phyloP scores from a whole-genome alignment of 2,329 filamentous ascomycete genomes.

The Alternaria incomplexa region DNA sequence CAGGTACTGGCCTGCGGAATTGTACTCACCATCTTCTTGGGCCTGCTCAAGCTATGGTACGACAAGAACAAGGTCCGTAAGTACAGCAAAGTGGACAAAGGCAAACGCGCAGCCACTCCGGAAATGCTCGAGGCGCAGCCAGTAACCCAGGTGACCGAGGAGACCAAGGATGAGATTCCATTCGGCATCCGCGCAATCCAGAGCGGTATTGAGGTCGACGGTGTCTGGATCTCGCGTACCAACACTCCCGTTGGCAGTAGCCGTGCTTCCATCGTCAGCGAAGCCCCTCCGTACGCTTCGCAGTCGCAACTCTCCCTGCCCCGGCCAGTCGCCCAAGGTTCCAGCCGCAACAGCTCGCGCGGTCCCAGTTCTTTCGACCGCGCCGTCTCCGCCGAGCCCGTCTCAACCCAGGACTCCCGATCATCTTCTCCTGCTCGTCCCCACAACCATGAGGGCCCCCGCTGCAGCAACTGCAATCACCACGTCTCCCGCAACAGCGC shows the following conservation, averaged over 20 bases:
- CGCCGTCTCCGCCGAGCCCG: slow-evolving; percentile 46
- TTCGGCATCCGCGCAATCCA: slow-evolving; percentile 89
- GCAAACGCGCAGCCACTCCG: slow-evolving; percentile 55
- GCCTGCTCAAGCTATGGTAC: slow-evolving; percentile 68
- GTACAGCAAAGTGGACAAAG: slow-evolving; percentile 49
- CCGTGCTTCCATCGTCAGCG: slow-evolving; percentile 40
- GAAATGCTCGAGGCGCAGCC: slow-evolving; percentile 70
- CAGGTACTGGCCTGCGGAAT: slow-evolving; percentile 78
- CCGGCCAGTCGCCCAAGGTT: slow-evolving; percentile 33
- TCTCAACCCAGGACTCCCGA: slow-evolving; percentile 38
- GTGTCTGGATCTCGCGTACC: slow-evolving; percentile 65
- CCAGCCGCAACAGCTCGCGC: slow-evolving; percentile 45
- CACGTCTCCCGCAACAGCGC: slow-evolving; percentile 39
- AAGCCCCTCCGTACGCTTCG: slow-evolving; percentile 34
- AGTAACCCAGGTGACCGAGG: slow-evolving; percentile 55
- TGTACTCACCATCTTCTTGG: slow-evolving; percentile 70
- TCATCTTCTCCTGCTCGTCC: slow-evolving; percentile 37
- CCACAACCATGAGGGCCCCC: slow-evolving; percentile 33
- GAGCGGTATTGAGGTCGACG: slow-evolving; percentile 81
- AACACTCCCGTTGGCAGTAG: slow-evolving; percentile 52
- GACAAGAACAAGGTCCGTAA: slow-evolving; percentile 51
- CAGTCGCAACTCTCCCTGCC: slow-evolving; percentile 44
- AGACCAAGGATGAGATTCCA: slow-evolving; percentile 71
- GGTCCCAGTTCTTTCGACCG: slow-evolving; percentile 48
- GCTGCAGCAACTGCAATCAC: slow-evolving; percentile 46